A percentile compares a stretch with the other conserved stretches of the same genome.
Evolutionary conservation across 768 basidiomycete species (phyloP).

Genomic region (Pleurotus djamor): DNA sequence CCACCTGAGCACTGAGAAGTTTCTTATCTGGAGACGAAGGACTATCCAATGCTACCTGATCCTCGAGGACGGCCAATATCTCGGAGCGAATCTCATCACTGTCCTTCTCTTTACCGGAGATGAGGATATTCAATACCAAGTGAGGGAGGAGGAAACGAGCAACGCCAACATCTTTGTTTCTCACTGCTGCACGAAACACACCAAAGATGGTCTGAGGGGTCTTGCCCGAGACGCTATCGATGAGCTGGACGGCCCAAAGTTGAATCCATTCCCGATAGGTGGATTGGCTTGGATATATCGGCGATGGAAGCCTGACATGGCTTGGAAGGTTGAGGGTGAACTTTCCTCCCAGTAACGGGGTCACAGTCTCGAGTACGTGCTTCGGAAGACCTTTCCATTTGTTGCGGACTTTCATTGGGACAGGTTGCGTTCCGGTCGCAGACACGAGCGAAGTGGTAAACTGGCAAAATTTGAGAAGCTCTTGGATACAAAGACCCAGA

Average conservation of each 20-base stretch:
- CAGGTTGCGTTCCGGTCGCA: constrained; percentile 38
- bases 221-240: constrained; percentile 56
- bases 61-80: constrained; percentile 77
- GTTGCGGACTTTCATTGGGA: constrained; percentile 64
- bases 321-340: constrained; percentile 51
- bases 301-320: constrained; percentile 45
- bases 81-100: constrained; percentile 69
- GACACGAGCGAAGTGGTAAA: constrained; percentile 78
- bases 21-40: constrained; percentile 72
- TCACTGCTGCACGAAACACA: constrained; percentile 74
- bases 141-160: constrained; percentile 91
- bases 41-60: constrained; percentile 72
- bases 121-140: constrained; percentile 80
- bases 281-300: constrained; percentile 72
- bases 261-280: constrained; percentile 99
- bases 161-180: constrained; percentile 92
- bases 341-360: constrained; percentile 75
- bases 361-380: constrained; percentile 81
- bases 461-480: constrained; percentile 82
- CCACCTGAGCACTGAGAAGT: constrained; percentile 90
- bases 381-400: constrained; percentile 82
- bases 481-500: constrained; percentile 90
- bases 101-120: constrained; percentile 68
- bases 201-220: constrained; percentile 71
- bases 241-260: constrained; percentile 80